Evolutionary conservation across 768 basidiomycete genomes (phyloP), one percentile per base, ranked within the genome.

Genomic region (Epithele typhae): DNA sequence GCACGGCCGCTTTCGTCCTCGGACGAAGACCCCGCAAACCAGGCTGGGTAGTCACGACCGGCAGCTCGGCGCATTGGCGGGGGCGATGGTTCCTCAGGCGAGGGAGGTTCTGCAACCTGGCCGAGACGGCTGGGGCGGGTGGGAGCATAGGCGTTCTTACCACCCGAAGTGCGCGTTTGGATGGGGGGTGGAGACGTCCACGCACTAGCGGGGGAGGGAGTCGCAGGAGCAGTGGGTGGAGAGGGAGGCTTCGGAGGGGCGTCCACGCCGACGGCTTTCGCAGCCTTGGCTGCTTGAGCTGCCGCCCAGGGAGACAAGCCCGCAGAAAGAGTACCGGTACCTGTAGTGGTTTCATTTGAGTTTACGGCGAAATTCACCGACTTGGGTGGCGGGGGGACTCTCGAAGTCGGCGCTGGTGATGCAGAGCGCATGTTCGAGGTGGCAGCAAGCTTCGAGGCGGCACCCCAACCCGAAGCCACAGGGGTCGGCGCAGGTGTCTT

Each of bases 11-110:
- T 34, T 9, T 52, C 51, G 43, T 52, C 51, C 27, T 52, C 51
- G 5, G 51, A 52, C 3, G 51, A 52, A 5, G 51, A 52, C 1
- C 51, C 51, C 2, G 51, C 51, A 43, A 52, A 52, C 51, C 51
- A 52, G 19, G 42, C 39, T 17, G 48, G 46, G n/a, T 52, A 52
- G 46, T 52, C 51, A 2, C 35, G 37, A 3, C 46, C 51, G 1
- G 38, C 41, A 8, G 46, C 42, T 37, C 48, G 46, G 9, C 27
- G 32, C 12, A 38, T 24, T 9, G 51, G 51, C 2, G 42, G 42
- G 5, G 50, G 50, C 14, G 51, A 52, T 4, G 51, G 51, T 3
- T 46, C 46, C 23, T 52, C 51, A 9, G 51, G 46, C 1, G 51
- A 52, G 45, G 47, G 46, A 2, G 51, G 51, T 24, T 46, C 37